These are phyloP conservation scores for Magnaporthiopsis poae DNA, from an alignment of 2,329 filamentous ascomycete species.

Conservation along the genomic window DNA sequence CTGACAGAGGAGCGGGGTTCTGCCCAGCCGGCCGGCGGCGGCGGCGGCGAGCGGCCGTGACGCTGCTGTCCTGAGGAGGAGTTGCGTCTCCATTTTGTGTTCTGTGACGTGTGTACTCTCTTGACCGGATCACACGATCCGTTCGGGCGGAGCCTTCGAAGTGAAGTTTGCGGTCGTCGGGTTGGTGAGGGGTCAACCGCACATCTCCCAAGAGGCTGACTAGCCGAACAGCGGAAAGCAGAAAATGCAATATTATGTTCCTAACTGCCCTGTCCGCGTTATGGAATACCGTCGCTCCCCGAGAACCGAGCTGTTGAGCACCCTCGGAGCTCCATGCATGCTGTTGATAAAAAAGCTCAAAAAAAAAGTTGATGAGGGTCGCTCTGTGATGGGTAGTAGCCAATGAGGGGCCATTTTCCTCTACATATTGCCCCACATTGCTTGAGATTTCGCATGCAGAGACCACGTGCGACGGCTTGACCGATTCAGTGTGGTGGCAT, in stretches of 20 bases:
- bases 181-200: background rate
- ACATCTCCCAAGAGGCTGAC: too few species aligned
- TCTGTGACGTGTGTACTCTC: too few species aligned
- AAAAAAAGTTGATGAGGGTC: background rate
- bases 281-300: background rate
- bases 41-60: background rate
- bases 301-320: background rate
- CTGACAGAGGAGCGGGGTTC: constrained; percentile 1
- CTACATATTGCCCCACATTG: background rate
- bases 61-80: background rate
- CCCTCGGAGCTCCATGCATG: background rate
- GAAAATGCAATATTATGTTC: background rate
- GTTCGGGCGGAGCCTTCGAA: too few species aligned
- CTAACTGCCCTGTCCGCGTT: background rate
- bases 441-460: background rate
- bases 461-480: background rate
- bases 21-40: background rate
- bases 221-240: background rate
- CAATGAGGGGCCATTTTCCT: background rate
- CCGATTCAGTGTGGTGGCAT: too few species aligned
- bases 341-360: background rate
- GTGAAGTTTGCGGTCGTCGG: background rate
- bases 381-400: background rate
- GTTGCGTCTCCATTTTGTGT: background rate
- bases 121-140: too few species aligned